Base-by-base conservation (phyloP, 768 basidiomycete genomes). In the Boletus insuetus region DNA sequence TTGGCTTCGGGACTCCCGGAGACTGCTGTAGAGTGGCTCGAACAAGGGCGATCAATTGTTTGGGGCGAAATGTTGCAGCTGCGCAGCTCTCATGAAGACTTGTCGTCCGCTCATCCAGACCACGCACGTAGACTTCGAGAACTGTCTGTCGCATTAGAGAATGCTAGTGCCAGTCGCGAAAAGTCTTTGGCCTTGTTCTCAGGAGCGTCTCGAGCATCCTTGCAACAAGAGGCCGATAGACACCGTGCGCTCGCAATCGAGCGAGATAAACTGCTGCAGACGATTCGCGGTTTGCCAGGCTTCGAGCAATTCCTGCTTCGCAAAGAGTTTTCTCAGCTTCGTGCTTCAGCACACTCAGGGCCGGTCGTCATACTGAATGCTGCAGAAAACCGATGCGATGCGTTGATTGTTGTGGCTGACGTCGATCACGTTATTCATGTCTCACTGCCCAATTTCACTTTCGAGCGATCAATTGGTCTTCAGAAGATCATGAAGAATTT, bases 351-450 rank as follows among this genome's bases (percentile, higher is more conserved):
- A 10, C 24, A 17, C 24, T 26, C 24, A 3, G 42, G 42, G 4
- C 42, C 16, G 9, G 16, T 43, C 3, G 42, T 43, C 14, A 43
- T 43, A 16, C 42, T 43, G 8, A 43, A 43, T 16, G 42, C 42
- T 26, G 42, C 42, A 22, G 22, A 46, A 17, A 45, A n/a, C 19
- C 60, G 71, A 17, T 75, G 71, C 35, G 71, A 76, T 56, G 75
- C 73, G 6, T 22, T 56, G 51, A 48, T 53, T n/a, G 16, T 58
- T 6, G 39, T 55, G 3, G 46, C 54, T 6, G 26, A 58, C 4
- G 24, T 48, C n/a, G 41, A 56, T 3, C 12, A 42, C n/a, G 55
- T 38, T 0, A 22, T 56, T 4, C 58, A 59, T 32, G 55, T 52
- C 20, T 53, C 56, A 7, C 50, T 56, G 16, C 45, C 38, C 4